phyloP scores from a whole-genome alignment of 2,329 filamentous ascomycete genomes.

The Seiridium unicorne region DNA sequence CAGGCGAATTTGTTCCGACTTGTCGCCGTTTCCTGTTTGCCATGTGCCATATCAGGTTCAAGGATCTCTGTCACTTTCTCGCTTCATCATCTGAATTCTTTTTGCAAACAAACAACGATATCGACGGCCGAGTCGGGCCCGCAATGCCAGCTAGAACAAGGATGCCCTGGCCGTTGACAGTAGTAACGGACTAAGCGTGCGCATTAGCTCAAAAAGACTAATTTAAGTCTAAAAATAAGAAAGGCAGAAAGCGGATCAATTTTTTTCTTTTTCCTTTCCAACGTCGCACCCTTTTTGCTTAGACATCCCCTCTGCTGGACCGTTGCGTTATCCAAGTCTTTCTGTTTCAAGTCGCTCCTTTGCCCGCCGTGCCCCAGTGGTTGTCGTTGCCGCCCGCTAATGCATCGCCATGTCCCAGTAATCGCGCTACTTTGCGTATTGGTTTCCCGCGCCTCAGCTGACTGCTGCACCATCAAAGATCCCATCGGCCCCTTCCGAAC shows the following conservation, averaged over 20 bases:
- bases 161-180: too few species aligned
- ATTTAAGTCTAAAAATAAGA: conserved; percentile 19
- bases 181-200: background rate
- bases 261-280: background rate
- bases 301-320: background rate
- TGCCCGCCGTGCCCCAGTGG: background rate
- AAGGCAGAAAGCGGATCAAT: background rate
- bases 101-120: too few species aligned
- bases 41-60: too few species aligned
- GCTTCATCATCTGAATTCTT: too few species aligned
- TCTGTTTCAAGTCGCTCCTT: background rate
- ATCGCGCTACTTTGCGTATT: background rate
- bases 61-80: too few species aligned
- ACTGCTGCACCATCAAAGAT: conserved; percentile 5
- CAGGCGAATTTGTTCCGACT: too few species aligned
- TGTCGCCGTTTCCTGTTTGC: too few species aligned
- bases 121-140: too few species aligned
- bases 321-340: background rate
- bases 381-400: background rate
- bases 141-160: too few species aligned
- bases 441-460: background rate
- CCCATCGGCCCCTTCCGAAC: conserved; percentile 5
- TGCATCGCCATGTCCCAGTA: background rate
- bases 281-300: background rate
- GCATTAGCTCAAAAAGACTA: background rate